phyloP scores from a whole-genome alignment of 2,329 filamentous ascomycete genomes.

The Fusarium begoniae region DNA sequence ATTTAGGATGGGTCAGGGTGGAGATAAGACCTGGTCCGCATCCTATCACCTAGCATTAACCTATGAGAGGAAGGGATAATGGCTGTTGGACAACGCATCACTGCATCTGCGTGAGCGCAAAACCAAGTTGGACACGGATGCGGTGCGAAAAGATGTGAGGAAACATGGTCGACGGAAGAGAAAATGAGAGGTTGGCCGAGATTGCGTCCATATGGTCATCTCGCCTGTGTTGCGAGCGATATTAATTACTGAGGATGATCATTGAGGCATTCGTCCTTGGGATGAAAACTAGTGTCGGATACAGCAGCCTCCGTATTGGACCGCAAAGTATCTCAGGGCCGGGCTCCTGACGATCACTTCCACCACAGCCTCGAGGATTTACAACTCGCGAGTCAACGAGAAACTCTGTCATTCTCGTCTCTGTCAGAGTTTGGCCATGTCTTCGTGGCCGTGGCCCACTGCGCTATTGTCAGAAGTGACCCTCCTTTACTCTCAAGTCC shows the following conservation, averaged over 20 bases:
- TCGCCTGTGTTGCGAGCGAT: slow-evolving; percentile 23
- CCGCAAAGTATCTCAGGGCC: slow-evolving; percentile 14
- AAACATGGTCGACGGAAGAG: slow-evolving; percentile 6
- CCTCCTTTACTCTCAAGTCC: slow-evolving; percentile 22
- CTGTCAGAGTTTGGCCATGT: slow-evolving; percentile 10
- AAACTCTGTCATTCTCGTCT: slow-evolving; percentile 9
- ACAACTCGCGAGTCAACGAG: slow-evolving; percentile 13
- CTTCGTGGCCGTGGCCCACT: slow-evolving; percentile 31
- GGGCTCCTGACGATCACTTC: slow-evolving; percentile 31
- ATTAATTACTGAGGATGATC: slow-evolving; percentile 32
- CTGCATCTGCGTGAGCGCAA: slow-evolving; percentile 48
- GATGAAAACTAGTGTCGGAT: slow-evolving; percentile 12
- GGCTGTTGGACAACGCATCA: slow-evolving; percentile 58
- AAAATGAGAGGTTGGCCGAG: slow-evolving; percentile 37
- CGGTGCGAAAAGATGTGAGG: slow-evolving; percentile 15
- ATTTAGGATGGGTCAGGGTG: slow-evolving; percentile 49
- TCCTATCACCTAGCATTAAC: slow-evolving; percentile 55
- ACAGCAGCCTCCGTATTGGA: slow-evolving; percentile 23
- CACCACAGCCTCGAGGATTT: slow-evolving; percentile 7
- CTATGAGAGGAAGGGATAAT: slow-evolving; percentile 52
- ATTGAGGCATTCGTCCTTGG: slow-evolving; percentile 25
- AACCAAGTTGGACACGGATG: slow-evolving; percentile 36
- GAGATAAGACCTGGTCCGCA: slow-evolving; percentile 48
- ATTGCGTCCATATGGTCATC: slow-evolving; percentile 36
- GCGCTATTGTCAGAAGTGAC: slow-evolving; percentile 28